Base-by-base conservation (phyloP, 1,284 basidiomycete species). In the Malassezia obtusa region DNA sequence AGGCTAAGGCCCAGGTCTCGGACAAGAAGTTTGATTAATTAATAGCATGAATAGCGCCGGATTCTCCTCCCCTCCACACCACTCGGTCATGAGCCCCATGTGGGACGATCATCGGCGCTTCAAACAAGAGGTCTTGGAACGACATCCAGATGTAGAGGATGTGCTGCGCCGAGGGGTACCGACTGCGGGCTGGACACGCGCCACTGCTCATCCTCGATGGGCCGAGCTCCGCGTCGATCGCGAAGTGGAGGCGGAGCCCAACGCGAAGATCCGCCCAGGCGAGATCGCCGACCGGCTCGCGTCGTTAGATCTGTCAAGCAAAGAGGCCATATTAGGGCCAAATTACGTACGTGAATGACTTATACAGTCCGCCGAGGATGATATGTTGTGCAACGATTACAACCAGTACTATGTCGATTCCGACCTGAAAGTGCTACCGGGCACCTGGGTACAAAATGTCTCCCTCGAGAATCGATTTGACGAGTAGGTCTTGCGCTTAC, bases 321-420 rank as follows among this genome's bases (percentile, higher is more conserved):
- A n/a, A 36, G 8, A 36, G 8, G 21, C 8, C 35, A 36, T n/a
- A n/a, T n/a, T n/a, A n/a, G n/a, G n/a, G n/a, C n/a, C n/a, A n/a
- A n/a, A n/a, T n/a, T n/a, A n/a, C n/a, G n/a, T n/a, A n/a, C n/a
- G n/a, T n/a, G n/a, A n/a, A n/a, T n/a, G n/a, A n/a, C 46, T 48
- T 10, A 48, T 37, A 7, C 37, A 63, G 56, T 65, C 65, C 36
- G 83, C 86, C 1, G 85, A 89, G 61, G 92, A 95, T 71, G 89
- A 95, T 71, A 92, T 89, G 0, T 85, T 98, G 41, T 80, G 90
- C 48, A 96, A 94, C 71, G 90, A 96, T 77, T 92, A 94, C 69
- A 87, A 86, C 1, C 84, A 86, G 74, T 78, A 84, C 63, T 96
- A 92, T 74, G 87, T 91, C 37, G 84, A 87, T 61, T 61, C 68